Conservation (phyloP, 2,329 filamentous ascomycete genomes). For the Colletotrichum tofieldiae region DNA sequence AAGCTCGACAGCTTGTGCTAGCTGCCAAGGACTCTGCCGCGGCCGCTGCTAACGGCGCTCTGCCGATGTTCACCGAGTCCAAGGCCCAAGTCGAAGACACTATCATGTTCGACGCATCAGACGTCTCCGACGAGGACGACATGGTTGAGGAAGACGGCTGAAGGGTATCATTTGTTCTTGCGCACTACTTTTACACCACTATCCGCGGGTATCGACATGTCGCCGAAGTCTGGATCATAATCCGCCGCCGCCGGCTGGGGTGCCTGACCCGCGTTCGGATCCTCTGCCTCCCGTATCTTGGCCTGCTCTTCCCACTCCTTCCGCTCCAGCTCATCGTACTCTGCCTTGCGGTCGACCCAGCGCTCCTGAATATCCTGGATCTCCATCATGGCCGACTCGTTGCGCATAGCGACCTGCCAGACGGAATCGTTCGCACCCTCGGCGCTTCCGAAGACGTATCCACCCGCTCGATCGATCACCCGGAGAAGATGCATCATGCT, state of each 20-base stretch:
- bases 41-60: slow-evolving; percentile 12
- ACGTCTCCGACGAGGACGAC: slow-evolving; percentile 62
- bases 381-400: slow-evolving; percentile 81
- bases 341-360: slow-evolving; percentile 93
- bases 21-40: slow-evolving; percentile 66
- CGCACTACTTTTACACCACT: slow-evolving; percentile 81
- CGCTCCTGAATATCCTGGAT: slow-evolving; percentile 93
- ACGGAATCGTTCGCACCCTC: slow-evolving; percentile 95
- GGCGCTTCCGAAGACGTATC: slow-evolving; percentile 91
- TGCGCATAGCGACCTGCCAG: slow-evolving; percentile 96
- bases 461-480: slow-evolving; percentile 91
- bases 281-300: slow-evolving; percentile 58
- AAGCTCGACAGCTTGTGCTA: slow-evolving; percentile 81
- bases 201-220: slow-evolving; percentile 68
- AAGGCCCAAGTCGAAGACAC: slow-evolving; percentile 80
- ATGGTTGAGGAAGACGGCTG: slow-evolving; percentile 62
- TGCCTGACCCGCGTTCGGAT: slow-evolving; percentile 16
- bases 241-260: slow-evolving; percentile 52
- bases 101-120: slow-evolving; percentile 56
- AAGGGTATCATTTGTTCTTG: slow-evolving; percentile 70
- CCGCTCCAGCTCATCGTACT: slow-evolving; percentile 85
- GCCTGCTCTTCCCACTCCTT: slow-evolving; percentile 83
- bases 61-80: slow-evolving; percentile 25
- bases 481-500: slow-evolving; percentile 95
- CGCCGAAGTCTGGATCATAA: slow-evolving; percentile 65